A percentile compares a stretch with the other conserved stretches of the same genome.
These are phyloP conservation scores for Sarocladiaceae sp. DNA, from an alignment of 2,329 filamentous ascomycete species.

Conservation along the genomic window DNA sequence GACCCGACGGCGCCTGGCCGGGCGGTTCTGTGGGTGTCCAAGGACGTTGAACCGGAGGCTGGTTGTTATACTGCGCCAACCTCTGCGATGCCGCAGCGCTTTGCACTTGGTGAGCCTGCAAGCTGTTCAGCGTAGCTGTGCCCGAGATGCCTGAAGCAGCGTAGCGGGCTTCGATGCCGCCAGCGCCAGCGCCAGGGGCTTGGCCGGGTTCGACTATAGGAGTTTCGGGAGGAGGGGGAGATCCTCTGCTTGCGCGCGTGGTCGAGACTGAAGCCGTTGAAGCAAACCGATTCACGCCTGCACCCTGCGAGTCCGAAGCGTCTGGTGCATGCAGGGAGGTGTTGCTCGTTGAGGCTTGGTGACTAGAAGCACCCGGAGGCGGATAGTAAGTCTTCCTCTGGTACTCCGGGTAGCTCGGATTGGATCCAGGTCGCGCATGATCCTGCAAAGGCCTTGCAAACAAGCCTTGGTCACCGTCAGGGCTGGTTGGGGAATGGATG, in stretches of 20 bases:
- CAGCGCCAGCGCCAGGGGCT: constrained; percentile 47
- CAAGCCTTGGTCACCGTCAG: constrained; percentile 69
- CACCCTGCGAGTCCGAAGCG: constrained; percentile 15
- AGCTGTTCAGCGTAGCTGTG: constrained; percentile 70
- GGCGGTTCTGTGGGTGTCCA: constrained; percentile 95
- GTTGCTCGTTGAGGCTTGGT: constrained; percentile 25
- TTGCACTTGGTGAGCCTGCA: constrained; percentile 54
- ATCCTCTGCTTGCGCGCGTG: constrained; percentile 83
- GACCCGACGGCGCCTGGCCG: constrained; percentile 79
- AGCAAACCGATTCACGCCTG: constrained; percentile 53
- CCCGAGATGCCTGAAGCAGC: constrained; percentile 87
- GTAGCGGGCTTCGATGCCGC: constrained; percentile 85
- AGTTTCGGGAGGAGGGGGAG: constrained; percentile 90
- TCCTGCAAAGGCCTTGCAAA: constrained; percentile 61
- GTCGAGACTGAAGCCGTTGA: constrained; percentile 93
- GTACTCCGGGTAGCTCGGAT: constrained; percentile 40
- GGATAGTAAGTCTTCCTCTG: constrained; percentile 56
- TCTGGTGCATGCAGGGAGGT: constrained; percentile 15
- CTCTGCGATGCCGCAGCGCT: constrained; percentile 79
- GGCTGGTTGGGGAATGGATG: constrained; percentile 74
- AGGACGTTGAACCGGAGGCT: constrained; percentile 47
- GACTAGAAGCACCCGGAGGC: constrained; percentile 38
- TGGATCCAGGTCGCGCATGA: constrained; percentile 32
- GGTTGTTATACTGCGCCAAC: constrained; percentile 65
- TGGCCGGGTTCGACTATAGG: constrained; percentile 68